A percentile compares a stretch with the other conserved stretches of the same genome.
Evolutionary conservation across 2,329 filamentous ascomycete genomes (phyloP).

Genomic region (Westerdykella ornata): DNA sequence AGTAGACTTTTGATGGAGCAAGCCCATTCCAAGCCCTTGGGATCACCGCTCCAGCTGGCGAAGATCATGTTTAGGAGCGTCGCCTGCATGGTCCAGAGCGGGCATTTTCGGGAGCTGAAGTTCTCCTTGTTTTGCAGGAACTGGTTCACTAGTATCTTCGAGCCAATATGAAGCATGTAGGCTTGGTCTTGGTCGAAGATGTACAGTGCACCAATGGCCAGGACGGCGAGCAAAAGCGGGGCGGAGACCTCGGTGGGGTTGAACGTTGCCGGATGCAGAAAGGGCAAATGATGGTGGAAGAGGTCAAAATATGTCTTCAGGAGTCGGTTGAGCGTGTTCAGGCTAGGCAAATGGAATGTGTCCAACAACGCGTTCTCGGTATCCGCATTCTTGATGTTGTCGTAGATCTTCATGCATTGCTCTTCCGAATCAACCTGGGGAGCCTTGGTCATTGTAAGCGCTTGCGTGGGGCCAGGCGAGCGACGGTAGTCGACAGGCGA

Average conservation of each 20-base stretch:
- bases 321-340: slow-evolving; percentile 80
- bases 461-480: slow-evolving; percentile 61
- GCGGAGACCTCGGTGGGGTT: slow-evolving; percentile 72
- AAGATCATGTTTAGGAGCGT: slow-evolving; percentile 98
- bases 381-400: slow-evolving; percentile 77
- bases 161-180: slow-evolving; percentile 94
- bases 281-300: slow-evolving; percentile 94
- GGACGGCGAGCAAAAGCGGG: slow-evolving; percentile 75
- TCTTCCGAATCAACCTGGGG: slow-evolving; percentile 81
- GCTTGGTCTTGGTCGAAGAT: slow-evolving; percentile 96
- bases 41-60: slow-evolving; percentile 96
- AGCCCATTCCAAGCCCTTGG: slow-evolving; percentile 96
- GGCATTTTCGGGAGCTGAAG: slow-evolving; percentile 95
- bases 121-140: slow-evolving; percentile 98
- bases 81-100: slow-evolving; percentile 96
- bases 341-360: slow-evolving; percentile 78
- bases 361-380: slow-evolving; percentile 76
- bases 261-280: slow-evolving; percentile 89
- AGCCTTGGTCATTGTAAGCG: slow-evolving; percentile 59
- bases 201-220: slow-evolving; percentile 93
- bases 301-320: slow-evolving; percentile 93
- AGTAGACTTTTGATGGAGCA: slow-evolving; percentile 98
- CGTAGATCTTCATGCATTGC: slow-evolving; percentile 75
- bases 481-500: slow-evolving; percentile 64
- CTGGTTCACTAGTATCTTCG: slow-evolving; percentile 93